Conservation (phyloP, 73 alveolate genomes). For the Paramecium sexaurelia region DNA sequence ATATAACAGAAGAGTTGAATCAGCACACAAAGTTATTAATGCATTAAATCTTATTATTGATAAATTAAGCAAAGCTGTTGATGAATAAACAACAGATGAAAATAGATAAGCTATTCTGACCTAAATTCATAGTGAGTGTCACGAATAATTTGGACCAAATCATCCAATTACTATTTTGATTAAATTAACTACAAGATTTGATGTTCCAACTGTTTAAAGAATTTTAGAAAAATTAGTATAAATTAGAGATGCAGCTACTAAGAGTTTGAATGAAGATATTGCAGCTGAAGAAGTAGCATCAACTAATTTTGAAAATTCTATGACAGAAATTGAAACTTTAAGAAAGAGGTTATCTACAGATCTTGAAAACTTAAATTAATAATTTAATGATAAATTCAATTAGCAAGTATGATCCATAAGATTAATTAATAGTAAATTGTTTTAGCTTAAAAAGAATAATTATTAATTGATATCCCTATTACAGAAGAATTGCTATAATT, state of each 20-base stretch:
- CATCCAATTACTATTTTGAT: slow-evolving; percentile 45
- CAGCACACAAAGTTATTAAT: slow-evolving; percentile 45
- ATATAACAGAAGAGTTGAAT: slow-evolving; percentile 28
- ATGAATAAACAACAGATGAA: slow-evolving; percentile 1
- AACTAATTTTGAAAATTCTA: background rate
- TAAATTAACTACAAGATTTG: slow-evolving; percentile 24
- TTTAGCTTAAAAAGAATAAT: slow-evolving; percentile 19
- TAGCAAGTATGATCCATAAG: background rate
- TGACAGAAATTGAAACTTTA: slow-evolving; percentile 22
- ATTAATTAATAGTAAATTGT: background rate
- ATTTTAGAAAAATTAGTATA: slow-evolving; percentile 31
- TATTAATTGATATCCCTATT: slow-evolving; percentile 34
- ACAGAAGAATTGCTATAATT: background rate
- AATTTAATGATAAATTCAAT: slow-evolving; percentile 5
- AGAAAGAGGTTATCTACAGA: slow-evolving; percentile 22
- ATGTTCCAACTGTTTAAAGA: slow-evolving; percentile 38
- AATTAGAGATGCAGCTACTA: slow-evolving; percentile 43
- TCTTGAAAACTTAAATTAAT: background rate
- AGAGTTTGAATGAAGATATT: slow-evolving; percentile 22
- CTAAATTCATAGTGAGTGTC: background rate
- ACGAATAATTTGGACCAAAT: slow-evolving; percentile 46
- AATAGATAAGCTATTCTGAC: slow-evolving; percentile 11
- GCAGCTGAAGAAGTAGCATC: slow-evolving; percentile 53
- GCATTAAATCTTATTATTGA: slow-evolving; percentile 44
- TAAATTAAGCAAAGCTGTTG: slow-evolving; percentile 35